phyloP scores from a whole-genome alignment of 345 rosid genomes.

The Rhodamnia argentea region DNA sequence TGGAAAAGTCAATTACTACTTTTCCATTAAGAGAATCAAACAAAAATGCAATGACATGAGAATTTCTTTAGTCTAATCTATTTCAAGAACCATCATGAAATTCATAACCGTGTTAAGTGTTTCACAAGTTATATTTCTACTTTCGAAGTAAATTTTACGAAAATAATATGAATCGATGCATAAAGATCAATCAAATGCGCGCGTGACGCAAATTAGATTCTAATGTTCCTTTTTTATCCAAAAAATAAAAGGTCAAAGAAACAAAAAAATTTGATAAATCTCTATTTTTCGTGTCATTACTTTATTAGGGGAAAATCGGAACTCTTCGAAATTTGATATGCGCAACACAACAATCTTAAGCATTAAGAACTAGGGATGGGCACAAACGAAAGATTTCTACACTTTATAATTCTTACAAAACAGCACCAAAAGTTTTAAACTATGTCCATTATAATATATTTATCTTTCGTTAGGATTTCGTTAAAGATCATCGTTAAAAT shows the following conservation, averaged over 20 bases:
- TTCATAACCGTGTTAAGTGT: neutral
- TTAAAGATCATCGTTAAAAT: too few relatives aligned
- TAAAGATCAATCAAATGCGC: accelerated
- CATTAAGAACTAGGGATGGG: neutral
- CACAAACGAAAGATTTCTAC: too few relatives aligned
- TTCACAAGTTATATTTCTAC: neutral
- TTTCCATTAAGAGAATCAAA: neutral
- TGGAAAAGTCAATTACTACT: neutral
- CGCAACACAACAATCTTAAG: neutral
- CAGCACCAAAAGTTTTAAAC: too few relatives aligned
- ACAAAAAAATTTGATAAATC: neutral
- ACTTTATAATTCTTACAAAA: too few relatives aligned
- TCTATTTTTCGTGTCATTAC: accelerated
- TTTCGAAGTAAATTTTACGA: neutral
- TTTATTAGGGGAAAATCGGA: neutral
- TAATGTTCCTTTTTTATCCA: neutral
- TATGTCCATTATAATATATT: too few relatives aligned
- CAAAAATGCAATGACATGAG: neutral
- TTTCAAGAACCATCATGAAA: neutral
- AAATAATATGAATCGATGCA: accelerated
- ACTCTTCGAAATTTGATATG: neutral
- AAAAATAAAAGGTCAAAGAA: neutral
- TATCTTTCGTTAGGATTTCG: too few relatives aligned
- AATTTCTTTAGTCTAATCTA: neutral
- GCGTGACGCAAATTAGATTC: neutral